These are phyloP conservation scores for Butyriboletus loyo DNA, from an alignment of 768 basidiomycete species.

Conservation along the genomic window DNA sequence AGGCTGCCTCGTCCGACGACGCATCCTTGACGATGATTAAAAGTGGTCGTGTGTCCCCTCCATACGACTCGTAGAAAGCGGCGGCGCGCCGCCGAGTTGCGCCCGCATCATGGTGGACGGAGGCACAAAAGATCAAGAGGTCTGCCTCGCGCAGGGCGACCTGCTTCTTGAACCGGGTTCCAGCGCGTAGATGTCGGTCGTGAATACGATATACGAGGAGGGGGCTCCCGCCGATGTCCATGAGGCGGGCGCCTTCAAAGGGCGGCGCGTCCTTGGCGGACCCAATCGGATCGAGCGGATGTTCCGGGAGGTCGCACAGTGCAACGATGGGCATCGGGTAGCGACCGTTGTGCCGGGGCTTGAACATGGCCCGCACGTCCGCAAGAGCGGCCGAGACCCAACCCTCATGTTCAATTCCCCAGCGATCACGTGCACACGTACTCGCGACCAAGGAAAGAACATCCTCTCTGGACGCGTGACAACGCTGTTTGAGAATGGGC, in stretches of 20 bases:
- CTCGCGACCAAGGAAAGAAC: constrained; percentile 20
- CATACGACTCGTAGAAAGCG: constrained; percentile 20
- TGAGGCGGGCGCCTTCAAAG: constrained; percentile 19
- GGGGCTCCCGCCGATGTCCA: constrained; percentile 18
- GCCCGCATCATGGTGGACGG: background rate
- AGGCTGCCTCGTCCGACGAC: constrained; percentile 15
- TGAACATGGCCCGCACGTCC: constrained; percentile 25
- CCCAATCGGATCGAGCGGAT: background rate
- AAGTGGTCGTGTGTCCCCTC: constrained; percentile 26
- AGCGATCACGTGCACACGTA: constrained; percentile 21
- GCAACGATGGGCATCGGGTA: constrained; percentile 18
- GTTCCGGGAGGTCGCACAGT: constrained; percentile 23
- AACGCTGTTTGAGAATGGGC: constrained; percentile 26
- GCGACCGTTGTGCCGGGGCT: constrained; percentile 5
- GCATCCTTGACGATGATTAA: constrained; percentile 25
- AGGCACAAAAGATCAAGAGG: constrained; percentile 25
- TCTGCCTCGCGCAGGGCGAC: constrained; percentile 21
- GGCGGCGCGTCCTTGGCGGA: constrained; percentile 12
- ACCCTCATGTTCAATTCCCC: constrained; percentile 19
- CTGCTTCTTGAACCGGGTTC: constrained; percentile 25
- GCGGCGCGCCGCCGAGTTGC: constrained; percentile 12
- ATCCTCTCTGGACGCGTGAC: constrained; percentile 23
- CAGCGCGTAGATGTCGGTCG: constrained; percentile 22
- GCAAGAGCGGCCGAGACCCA: constrained; percentile 21
- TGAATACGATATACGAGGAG: constrained; percentile 19